Evolutionary conservation across 179 eudicot genomes (phyloP), one percentile per base, ranked within the genome.

Genomic region (Camellia oleifera): DNA sequence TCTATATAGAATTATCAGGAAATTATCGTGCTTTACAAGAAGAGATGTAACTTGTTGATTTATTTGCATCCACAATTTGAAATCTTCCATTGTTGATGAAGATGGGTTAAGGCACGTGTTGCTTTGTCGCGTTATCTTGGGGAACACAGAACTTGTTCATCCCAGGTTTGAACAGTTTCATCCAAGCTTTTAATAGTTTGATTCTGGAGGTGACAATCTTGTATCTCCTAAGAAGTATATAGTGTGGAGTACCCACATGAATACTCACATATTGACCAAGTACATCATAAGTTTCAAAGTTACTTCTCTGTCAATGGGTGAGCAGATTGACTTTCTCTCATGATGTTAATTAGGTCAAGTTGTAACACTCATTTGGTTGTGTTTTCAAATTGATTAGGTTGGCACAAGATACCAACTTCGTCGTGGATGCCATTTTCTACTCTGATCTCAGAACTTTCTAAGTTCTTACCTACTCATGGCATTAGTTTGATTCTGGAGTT

Each of bases 181-280:
- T 78, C 87, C 88, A 11, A 87, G 82, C 76, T 88, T 85, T 0
- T 84, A 80, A 1, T 78, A 84, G 15, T 88, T 84, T 50, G 88
- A 90, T 84, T 81, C 88, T 0, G 90, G 85, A 2, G 89, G 84
- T 13, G 90, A 88, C 57, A 79, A 84, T 65, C 63, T 82, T 23
- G 50, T 57, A 18, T 62, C 83, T 66, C 92, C 89, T 0, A 81
- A 70, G 9, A 90, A 75, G 81, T 85, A 85, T 58, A 79, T 85
- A 50, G 78, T 92, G 7, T 85, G 90, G 86, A 82, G 86, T 68
- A 82, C 81, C 56, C 81, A 86, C 61, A 89, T 93, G 93, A 93
- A 93, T 70, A 89, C 89, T 4, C 92, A 87, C 79, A 87, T 93
- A 54, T 82, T 91, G 80, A 93, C 97, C 0, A 91, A 88, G 72